These are phyloP conservation scores for Triticum timopheevii DNA, from an alignment of 176 grass and related monocot genomes.

Conservation along the genomic window DNA sequence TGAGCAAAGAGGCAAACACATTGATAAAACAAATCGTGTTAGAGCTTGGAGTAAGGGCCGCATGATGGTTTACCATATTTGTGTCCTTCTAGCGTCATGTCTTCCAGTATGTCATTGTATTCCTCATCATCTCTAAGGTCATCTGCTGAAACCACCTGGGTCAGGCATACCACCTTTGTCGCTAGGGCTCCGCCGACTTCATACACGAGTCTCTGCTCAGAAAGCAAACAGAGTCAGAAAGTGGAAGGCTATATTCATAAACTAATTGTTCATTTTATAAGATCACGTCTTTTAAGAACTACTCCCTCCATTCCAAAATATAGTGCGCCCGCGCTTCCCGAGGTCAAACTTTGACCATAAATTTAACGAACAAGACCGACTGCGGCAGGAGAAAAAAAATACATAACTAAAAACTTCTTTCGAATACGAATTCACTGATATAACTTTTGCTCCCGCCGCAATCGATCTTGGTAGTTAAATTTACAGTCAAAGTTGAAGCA, in stretches of 20 bases:
- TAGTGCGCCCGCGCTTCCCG: too few species aligned
- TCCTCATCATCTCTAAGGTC: conserved; percentile 85
- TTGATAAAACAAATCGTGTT: background rate
- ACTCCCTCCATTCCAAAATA: too few species aligned
- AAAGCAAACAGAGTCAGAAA: conserved; percentile 29
- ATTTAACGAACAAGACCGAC: too few species aligned
- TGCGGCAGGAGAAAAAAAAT: too few species aligned
- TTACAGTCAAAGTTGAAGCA: too few species aligned
- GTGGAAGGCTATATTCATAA: background rate
- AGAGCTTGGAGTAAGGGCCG: background rate
- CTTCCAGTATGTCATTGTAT: conserved; percentile 83
- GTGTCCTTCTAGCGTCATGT: conserved; percentile 82
- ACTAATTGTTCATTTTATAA: background rate
- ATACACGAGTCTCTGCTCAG: conserved; percentile 62
- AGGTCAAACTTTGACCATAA: too few species aligned
- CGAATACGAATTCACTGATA: too few species aligned
- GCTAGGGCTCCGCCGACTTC: conserved; percentile 78
- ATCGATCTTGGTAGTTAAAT: too few species aligned
- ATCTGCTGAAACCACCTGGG: conserved; percentile 63
- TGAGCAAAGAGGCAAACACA: conserved; percentile 22
- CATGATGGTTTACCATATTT: conserved; percentile 61
- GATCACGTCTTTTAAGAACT: background rate
- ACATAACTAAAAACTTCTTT: too few species aligned
- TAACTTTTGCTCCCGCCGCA: too few species aligned
- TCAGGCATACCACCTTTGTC: conserved; percentile 81